Evolutionary conservation across 176 grass and related monocot genomes (phyloP), one percentile per base, ranked within the genome.

Genomic region (Paspalum vaginatum): DNA sequence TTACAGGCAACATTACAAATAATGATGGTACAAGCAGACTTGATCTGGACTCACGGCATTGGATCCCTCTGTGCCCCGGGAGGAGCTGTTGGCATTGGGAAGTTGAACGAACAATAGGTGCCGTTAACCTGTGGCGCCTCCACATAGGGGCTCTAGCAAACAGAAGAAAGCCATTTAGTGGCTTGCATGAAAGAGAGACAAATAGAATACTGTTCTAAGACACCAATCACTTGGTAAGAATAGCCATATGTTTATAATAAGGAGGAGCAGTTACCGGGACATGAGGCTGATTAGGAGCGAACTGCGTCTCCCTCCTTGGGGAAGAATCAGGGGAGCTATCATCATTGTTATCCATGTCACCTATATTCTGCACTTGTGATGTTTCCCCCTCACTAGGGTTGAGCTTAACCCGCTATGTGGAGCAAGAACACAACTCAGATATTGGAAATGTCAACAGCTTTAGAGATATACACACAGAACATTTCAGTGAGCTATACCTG

Each of bases 81-180:
- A 56, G 96, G 96, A 73, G 96, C 86, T 6, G 88, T 89, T 46
- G 96, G 96, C 88, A 95, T 99, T 9, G 96, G 96, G 15, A 99
- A 94, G 80, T 86, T 83, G 44, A 82, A 86, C 0, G 84, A 62
- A 61, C 45, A 97, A 38, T 83, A 67, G 81, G 85, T 43, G 89
- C 84, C 92, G 0, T 66, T 85, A 43, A 95, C 91, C 71, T 67
- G 90, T 61, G 96, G 96, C 4, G 92, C 90, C 84, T 99, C 90
- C 79, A 99, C 96, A 68, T 99, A 99, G 39, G 96, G 96, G 74
- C 92, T 99, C 96, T 99, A 54, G 65, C 55, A 89, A 85, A 58
- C 32, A 84, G 24, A 85, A 77, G 12, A 78, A 75, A 84, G 9
- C 24, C 57, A 42, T 47, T 58, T 61, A 77, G 56, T 58, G 21